A percentile compares a stretch with the other conserved stretches of the same genome.
phyloP scores from a whole-genome alignment of 225 moss, liverwort and hornwort species.

The Takakia lepidozioides region DNA sequence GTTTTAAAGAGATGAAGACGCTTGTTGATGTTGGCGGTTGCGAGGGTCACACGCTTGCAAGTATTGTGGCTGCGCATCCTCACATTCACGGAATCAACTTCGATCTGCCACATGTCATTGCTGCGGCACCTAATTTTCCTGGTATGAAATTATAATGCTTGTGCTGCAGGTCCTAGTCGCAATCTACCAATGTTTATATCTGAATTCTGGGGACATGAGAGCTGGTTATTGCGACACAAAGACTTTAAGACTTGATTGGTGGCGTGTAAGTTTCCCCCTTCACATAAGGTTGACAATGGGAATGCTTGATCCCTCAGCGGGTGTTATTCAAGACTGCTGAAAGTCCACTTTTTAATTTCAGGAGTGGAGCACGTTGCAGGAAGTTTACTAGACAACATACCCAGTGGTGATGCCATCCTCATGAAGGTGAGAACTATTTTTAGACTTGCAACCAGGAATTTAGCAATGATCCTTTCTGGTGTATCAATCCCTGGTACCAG shows the following conservation, averaged over 20 bases:
- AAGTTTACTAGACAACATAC: conserved; percentile 8
- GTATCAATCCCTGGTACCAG: no score
- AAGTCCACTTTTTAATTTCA: conserved; percentile 3
- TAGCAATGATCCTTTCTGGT: no score
- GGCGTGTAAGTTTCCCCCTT: no score
- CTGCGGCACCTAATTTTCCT: conserved; percentile 6
- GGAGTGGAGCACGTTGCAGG: conserved; percentile 25
- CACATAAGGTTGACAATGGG: no score
- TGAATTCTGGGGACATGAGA: no score
- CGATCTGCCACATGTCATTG: conserved; percentile 17
- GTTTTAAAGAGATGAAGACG: conserved; percentile 17
- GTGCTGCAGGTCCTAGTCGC: no score
- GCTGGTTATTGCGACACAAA: no score
- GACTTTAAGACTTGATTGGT: no score
- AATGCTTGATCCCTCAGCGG: conserved; percentile 1
- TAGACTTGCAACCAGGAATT: no score
- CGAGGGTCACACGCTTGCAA: conserved; percentile 13
- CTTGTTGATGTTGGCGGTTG: conserved; percentile 45
- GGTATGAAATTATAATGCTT: no score
- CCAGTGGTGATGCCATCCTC: conserved; percentile 20
- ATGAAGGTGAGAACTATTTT: conserved; percentile 14
- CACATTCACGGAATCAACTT: no score
- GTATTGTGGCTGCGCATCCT: conserved; percentile 30
- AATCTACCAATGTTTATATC: no score
- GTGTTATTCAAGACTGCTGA: conserved; percentile 7